These are phyloP conservation scores for Oryza nivara DNA, from an alignment of 176 grass and related monocot species.

Conservation along the genomic window DNA sequence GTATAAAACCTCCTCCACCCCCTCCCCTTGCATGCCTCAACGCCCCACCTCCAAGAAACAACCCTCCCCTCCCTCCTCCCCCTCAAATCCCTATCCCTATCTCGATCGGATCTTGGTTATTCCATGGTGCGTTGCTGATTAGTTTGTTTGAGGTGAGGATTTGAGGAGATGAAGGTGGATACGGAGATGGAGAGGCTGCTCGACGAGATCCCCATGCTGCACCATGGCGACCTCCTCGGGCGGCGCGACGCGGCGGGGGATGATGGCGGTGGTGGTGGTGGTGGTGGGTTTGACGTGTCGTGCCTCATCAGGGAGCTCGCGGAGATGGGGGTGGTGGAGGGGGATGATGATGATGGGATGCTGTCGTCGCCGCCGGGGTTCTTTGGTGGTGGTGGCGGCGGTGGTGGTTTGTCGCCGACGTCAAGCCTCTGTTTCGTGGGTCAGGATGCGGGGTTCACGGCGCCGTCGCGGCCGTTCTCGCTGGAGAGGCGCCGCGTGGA, in stretches of 20 bases:
- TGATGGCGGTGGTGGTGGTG: neutral
- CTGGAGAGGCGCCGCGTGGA: neutral
- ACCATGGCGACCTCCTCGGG: conserved; percentile 41
- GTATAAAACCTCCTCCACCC: conserved; percentile 45
- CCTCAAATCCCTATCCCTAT: conserved; percentile 18
- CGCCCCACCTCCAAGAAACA: conserved; percentile 54
- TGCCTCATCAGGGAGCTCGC: conserved; percentile 48
- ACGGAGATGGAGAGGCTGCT: conserved; percentile 85
- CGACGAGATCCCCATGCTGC: conserved; percentile 63
- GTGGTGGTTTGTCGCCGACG: neutral
- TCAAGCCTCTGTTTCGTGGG: conserved; percentile 32
- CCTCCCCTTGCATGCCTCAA: conserved; percentile 60
- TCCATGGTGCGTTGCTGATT: neutral
- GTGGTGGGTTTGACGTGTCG: conserved; percentile 11
- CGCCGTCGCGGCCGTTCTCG: conserved; percentile 36
- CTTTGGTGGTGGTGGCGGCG: neutral
- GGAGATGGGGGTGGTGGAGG: conserved; percentile 45
- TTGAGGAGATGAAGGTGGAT: conserved; percentile 53
- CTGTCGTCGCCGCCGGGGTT: conserved; percentile 5
- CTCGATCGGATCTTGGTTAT: too few relatives aligned
- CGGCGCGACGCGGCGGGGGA: neutral
- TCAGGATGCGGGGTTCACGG: neutral
- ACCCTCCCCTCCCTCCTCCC: neutral
- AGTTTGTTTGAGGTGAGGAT: neutral
- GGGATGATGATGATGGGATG: conserved; percentile 10